phyloP scores from a whole-genome alignment of 148 eudicot species.

The Pharnaceum exiguum region DNA sequence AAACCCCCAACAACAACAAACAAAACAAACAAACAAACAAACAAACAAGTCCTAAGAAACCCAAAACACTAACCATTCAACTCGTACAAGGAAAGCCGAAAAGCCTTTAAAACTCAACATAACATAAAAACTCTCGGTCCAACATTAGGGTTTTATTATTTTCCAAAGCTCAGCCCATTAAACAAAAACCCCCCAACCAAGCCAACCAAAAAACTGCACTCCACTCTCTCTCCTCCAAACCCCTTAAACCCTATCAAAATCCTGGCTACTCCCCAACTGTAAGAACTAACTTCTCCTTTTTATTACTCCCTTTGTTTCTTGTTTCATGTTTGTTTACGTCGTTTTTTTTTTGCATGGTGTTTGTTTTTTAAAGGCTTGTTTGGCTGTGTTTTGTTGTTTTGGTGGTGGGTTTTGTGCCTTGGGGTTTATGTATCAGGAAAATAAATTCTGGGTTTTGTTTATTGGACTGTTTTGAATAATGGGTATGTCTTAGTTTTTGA shows the following conservation, averaged over 20 bases:
- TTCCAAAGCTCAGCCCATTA: slow-evolving; percentile 19
- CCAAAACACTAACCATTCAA: too few relatives aligned
- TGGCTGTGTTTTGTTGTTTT: background rate
- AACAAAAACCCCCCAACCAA: slow-evolving; percentile 4
- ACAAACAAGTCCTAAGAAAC: too few relatives aligned
- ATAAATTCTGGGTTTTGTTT: slow-evolving; percentile 16
- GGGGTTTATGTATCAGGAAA: background rate
- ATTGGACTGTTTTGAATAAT: background rate
- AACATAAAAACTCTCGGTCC: too few relatives aligned
- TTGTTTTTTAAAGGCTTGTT: too few relatives aligned
- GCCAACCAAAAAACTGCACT: too few relatives aligned
- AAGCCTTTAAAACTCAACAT: too few relatives aligned
- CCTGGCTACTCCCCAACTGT: slow-evolving; percentile 9
- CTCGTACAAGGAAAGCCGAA: too few relatives aligned
- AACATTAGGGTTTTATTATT: too few relatives aligned
- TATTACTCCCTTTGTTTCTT: background rate
- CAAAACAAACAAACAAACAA: too few relatives aligned
- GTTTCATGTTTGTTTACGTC: background rate
- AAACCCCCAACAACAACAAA: too few relatives aligned
- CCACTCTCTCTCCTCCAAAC: slow-evolving; percentile 9
- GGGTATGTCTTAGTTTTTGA: slow-evolving; percentile 5
- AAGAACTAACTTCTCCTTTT: slow-evolving; percentile 5
- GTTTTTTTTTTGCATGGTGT: background rate
- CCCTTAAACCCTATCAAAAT: slow-evolving; percentile 18
- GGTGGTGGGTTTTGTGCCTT: background rate